These are phyloP conservation scores for Russula foetens DNA, from an alignment of 768 basidiomycete genomes.

Conservation along the genomic window DNA sequence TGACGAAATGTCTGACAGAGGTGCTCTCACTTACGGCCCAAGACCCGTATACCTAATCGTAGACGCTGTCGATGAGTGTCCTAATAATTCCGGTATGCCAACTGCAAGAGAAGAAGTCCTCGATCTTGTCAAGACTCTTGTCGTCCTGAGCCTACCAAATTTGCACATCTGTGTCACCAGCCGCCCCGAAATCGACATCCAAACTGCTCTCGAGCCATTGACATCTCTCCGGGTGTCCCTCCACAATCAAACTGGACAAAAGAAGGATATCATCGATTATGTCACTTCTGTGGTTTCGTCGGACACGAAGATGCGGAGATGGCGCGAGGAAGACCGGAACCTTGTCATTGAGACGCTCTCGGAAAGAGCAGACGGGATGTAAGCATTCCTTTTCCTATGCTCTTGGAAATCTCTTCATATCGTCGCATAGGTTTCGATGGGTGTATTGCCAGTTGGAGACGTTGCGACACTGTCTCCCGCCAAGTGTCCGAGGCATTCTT, in stretches of 20 bases:
- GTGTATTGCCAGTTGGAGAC: not conserved
- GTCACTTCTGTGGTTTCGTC: not conserved
- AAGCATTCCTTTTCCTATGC: not conserved
- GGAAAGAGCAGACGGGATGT: constrained; percentile 2
- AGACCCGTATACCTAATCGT: not conserved
- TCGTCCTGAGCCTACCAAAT: not conserved
- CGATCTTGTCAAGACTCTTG: not conserved
- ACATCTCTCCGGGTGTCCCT: not conserved
- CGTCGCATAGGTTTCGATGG: not conserved
- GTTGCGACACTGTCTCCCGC: not conserved
- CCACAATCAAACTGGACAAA: not conserved
- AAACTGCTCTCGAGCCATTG: not conserved
- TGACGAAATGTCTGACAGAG: not conserved
- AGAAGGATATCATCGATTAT: not conserved
- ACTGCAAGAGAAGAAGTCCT: not conserved
- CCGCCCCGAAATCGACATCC: not conserved
- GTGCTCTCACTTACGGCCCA: not conserved
- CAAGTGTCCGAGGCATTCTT: not conserved
- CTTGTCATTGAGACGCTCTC: not conserved
- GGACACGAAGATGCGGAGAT: not conserved
- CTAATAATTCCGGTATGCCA: not conserved
- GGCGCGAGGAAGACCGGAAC: not conserved
- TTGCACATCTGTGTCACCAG: not conserved
- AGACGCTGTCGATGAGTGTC: constrained; percentile 8
- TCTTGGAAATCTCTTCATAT: too few species aligned